These are phyloP conservation scores for Citrus maxima DNA, from an alignment of 345 rosid genomes.

Conservation along the genomic window DNA sequence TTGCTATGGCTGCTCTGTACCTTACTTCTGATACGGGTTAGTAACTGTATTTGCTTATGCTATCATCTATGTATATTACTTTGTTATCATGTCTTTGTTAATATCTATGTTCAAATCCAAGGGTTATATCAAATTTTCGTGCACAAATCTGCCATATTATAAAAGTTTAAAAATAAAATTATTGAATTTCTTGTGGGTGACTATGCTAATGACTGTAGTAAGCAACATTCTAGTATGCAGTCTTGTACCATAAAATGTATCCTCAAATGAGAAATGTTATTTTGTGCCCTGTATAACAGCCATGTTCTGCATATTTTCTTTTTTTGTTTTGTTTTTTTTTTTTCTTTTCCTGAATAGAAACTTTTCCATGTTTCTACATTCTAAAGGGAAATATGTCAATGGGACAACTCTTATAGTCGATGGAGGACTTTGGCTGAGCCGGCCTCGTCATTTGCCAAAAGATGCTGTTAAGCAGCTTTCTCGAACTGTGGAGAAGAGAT, in stretches of 20 bases:
- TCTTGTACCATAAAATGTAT: not conserved
- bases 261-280: not conserved
- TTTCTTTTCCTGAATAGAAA: not conserved
- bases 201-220: not conserved
- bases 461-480: conserved; percentile 44
- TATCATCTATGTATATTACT: not conserved
- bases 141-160: not conserved
- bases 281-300: not conserved
- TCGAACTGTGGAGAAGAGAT: conserved; percentile 43
- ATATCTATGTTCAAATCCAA: not conserved
- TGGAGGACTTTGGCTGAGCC: conserved; percentile 56
- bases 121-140: not conserved
- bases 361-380: not conserved
- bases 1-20: conserved; percentile 82
- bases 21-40: conserved; percentile 66
- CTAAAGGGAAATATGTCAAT: conserved; percentile 45
- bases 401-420: conserved; percentile 48
- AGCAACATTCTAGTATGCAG: not conserved
- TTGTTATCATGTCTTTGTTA: not conserved
- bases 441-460: conserved; percentile 41
- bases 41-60: conserved; percentile 7
- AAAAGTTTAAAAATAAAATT: too few relatives aligned
- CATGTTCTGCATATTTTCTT: not conserved
- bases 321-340: not conserved
- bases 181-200: too few relatives aligned